Conservation (phyloP, 768 basidiomycete species). For the Dictyophora rubrovolvata region DNA sequence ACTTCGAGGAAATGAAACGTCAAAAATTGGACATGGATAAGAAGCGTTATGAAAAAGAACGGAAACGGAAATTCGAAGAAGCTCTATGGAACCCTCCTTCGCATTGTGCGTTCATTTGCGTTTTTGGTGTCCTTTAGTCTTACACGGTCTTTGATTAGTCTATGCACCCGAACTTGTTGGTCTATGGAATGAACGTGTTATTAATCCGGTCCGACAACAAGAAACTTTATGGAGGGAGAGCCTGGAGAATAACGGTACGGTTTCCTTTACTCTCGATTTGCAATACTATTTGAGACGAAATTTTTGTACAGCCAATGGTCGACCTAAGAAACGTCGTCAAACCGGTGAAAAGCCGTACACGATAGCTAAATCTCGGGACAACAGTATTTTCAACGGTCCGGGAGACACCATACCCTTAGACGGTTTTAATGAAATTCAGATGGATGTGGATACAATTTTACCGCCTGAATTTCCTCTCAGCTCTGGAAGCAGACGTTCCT, state of each 20-base stretch:
- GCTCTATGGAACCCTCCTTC: slow-evolving; percentile 59
- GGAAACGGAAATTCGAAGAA: slow-evolving; percentile 43
- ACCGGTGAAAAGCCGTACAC: background rate
- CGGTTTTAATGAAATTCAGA: background rate
- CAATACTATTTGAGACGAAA: background rate
- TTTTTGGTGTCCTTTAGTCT: background rate
- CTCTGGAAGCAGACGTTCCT: slow-evolving; percentile 34
- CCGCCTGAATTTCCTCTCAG: slow-evolving; percentile 9
- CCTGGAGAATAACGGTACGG: background rate
- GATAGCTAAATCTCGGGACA: background rate
- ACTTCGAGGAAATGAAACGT: slow-evolving; percentile 49
- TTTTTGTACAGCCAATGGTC: background rate
- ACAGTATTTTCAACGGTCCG: background rate
- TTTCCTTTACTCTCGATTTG: background rate
- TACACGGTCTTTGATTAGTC: slow-evolving; percentile 31
- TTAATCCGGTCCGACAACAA: background rate
- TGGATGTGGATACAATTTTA: background rate
- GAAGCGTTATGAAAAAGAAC: slow-evolving; percentile 49
- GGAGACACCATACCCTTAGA: background rate
- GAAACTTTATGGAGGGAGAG: slow-evolving; percentile 2
- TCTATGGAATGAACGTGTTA: slow-evolving; percentile 47
- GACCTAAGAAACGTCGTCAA: background rate
- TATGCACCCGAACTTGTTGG: slow-evolving; percentile 53
- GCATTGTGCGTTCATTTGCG: slow-evolving; percentile 37
- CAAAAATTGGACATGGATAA: slow-evolving; percentile 40